Base-by-base conservation (phyloP, 2,329 filamentous ascomycete genomes). In the Alternaria gansuensis region DNA sequence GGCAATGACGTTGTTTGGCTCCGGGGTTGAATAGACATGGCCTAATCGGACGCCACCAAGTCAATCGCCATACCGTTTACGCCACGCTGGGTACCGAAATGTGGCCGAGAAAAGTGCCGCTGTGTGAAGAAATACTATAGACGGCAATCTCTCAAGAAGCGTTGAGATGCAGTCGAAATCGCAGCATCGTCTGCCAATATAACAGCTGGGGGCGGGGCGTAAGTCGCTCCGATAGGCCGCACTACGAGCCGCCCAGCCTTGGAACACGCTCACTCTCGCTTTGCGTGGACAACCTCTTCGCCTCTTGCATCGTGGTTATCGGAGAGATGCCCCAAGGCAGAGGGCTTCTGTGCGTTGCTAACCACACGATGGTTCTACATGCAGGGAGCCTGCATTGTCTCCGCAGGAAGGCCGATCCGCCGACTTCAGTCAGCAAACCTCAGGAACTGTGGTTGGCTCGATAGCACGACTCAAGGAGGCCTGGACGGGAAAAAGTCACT, bases 311-410 rank as follows among this genome's bases (percentile, higher is more conserved):
- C 41, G 41, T 36, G 14, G 3, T 57, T 14, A 26, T 40, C 11
- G 21, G 50, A n/a, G 49, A 23, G 44, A 52, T 28, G 44, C 60
- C 62, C 57, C 31, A 44, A 56, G 60, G 57, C 57, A 28, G 52
- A 51, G 34, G 34, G 5, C 34, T 33, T 2, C 54, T 60, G 51
- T 57, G 54, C 33, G 51, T 41, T 52, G 44, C 49, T 37, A 17
- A 56, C 63, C 63, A 59, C 60, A 63, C 61, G 63, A 63, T 54
- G 60, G 23, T 36, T 31, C n/a, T 49, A 28, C n/a, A 45, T 56
- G 45, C 51, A 44, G 28, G 17, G 44, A 34, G 17, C 44, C 44
- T 54, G 57, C 57, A 57, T 29, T 41, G 36, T 43, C 36, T 34
- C 49, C 51, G 43, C 54, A 57, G 41, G 31, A 41, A 56, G 53